These are phyloP conservation scores for Telfairia occidentalis DNA, from an alignment of 331 rosid genomes.

Conservation along the genomic window DNA sequence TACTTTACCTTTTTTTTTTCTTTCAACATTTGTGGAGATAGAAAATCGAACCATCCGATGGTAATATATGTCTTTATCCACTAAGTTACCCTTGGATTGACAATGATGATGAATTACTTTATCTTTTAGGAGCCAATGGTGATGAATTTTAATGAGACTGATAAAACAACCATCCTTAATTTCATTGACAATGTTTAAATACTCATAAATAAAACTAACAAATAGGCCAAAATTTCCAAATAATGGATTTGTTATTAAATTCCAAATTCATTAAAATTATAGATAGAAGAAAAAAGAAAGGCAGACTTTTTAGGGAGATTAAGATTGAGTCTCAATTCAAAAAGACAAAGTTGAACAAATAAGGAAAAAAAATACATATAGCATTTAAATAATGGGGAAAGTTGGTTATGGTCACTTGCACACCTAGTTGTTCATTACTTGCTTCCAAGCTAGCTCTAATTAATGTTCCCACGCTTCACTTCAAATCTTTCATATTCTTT, in stretches of 20 bases:
- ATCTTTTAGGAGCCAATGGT: not conserved
- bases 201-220: not conserved
- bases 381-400: not conserved
- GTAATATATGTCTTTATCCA: too few species aligned
- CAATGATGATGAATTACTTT: not conserved
- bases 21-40: too few species aligned
- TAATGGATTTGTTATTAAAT: not conserved
- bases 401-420: constrained; percentile 13
- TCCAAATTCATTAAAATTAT: not conserved
- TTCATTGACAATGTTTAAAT: not conserved
- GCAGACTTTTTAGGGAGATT: not conserved
- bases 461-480: constrained; percentile 12
- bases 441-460: constrained; percentile 15
- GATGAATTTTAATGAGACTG: not conserved
- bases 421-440: constrained; percentile 13
- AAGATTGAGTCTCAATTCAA: not conserved
- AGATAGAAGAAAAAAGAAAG: not conserved
- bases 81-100: too few species aligned
- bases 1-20: not conserved
- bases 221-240: not conserved
- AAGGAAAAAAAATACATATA: not conserved
- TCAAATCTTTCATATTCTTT: not conserved
- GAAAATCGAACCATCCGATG: too few species aligned
- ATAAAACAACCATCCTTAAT: not conserved
- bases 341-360: not conserved